A percentile compares a stretch with the other conserved stretches of the same genome.
These are phyloP conservation scores for Silene vulgaris DNA, from an alignment of 179 eudicot genomes.

Conservation along the genomic window DNA sequence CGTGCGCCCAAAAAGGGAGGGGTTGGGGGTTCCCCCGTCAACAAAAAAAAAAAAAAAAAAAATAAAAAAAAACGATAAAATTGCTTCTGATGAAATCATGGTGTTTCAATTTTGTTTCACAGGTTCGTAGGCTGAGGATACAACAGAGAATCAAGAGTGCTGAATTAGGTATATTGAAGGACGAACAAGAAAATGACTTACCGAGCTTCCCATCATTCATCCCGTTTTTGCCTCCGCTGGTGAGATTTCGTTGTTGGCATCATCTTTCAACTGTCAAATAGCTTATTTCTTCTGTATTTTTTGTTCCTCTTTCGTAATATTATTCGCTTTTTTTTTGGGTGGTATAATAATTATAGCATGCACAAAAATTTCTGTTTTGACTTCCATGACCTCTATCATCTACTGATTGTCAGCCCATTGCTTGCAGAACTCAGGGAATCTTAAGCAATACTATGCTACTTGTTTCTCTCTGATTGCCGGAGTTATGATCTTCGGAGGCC, in stretches of 20 bases:
- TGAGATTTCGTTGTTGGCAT: constrained; percentile 24
- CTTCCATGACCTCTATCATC: neutral
- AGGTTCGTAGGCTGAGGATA: constrained; percentile 91
- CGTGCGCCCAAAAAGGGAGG: too few species aligned
- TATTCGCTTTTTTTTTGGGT: neutral
- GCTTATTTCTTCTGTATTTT: constrained; percentile 10
- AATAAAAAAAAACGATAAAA: too few species aligned
- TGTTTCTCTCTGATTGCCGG: constrained; percentile 80
- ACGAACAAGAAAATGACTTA: constrained; percentile 76
- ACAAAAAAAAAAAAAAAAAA: too few species aligned
- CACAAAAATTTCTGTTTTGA: neutral
- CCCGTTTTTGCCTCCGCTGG: constrained; percentile 95
- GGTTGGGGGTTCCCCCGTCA: too few species aligned
- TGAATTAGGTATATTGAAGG: constrained; percentile 63
- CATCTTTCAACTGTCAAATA: neutral
- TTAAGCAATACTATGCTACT: constrained; percentile 72
- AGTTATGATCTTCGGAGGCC: constrained; percentile 73
- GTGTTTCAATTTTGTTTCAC: constrained; percentile 17
- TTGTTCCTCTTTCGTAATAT: neutral
- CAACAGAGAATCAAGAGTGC: constrained; percentile 79
- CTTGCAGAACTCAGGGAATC: constrained; percentile 64
- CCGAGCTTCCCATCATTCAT: constrained; percentile 89
- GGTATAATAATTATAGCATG: neutral
- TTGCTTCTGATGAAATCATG: neutral
- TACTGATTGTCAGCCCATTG: constrained; percentile 22